Conservation (phyloP, 2,329 filamentous ascomycete genomes). For the Ophiostoma pallidulum region DNA sequence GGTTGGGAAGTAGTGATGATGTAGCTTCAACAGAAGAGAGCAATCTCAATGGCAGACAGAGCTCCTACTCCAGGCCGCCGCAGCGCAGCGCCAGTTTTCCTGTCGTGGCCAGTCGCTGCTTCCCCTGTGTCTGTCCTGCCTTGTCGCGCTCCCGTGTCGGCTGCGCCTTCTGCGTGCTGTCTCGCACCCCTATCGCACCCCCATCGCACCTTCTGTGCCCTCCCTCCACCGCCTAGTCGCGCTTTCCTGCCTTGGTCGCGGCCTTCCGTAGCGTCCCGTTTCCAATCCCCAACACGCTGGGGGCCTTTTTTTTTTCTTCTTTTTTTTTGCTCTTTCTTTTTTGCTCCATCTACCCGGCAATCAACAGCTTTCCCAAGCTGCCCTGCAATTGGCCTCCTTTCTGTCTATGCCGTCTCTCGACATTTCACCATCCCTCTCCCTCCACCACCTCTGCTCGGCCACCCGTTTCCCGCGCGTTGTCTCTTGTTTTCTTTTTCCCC, state of each 20-base stretch:
- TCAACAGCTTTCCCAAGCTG: slow-evolving; percentile 9
- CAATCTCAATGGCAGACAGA: slow-evolving; percentile 7
- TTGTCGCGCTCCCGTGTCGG: no score
- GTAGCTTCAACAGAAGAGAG: slow-evolving; percentile 10
- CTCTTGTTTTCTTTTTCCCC: neutral
- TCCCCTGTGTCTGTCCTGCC: neutral
- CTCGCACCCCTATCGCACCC: no score
- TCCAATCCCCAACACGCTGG: slow-evolving; percentile 12
- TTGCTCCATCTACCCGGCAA: slow-evolving; percentile 14
- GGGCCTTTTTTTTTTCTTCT: slow-evolving; percentile 7
- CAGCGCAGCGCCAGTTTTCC: slow-evolving; percentile 5
- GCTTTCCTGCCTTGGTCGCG: neutral
- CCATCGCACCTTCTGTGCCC: neutral
- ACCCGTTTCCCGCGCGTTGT: slow-evolving; percentile 1
- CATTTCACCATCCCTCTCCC: slow-evolving; percentile 1
- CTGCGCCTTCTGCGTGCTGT: no score
- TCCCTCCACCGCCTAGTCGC: slow-evolving; percentile 1
- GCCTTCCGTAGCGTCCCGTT: neutral
- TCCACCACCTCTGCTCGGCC: neutral
- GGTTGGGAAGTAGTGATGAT: slow-evolving; percentile 14
- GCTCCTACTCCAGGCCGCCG: no score
- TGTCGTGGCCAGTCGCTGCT: neutral
- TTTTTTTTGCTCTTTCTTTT: slow-evolving; percentile 5
- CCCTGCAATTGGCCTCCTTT: neutral
- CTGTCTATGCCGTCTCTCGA: neutral